Evolutionary conservation across 2,329 filamentous ascomycete species (phyloP), one percentile per base, ranked within the genome.

Genomic region (Penicillium sp.): DNA sequence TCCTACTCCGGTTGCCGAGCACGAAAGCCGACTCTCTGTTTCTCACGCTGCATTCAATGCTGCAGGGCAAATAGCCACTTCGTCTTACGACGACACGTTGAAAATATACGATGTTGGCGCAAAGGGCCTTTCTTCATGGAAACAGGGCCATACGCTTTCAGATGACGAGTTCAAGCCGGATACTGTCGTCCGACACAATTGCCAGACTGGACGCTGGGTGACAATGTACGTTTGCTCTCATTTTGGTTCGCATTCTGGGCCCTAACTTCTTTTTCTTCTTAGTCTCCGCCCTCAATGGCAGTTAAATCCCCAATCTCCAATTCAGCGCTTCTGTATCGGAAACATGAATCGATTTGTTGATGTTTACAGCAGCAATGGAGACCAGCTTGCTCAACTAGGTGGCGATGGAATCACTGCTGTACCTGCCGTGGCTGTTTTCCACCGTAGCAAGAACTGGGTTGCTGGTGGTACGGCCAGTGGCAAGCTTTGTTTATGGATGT

Each of bases 341-440:
- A 99, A 97, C 64, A 97, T 97, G 94, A 96, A 96, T 69, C 85
- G 94, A 1, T 97, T 97, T 64, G 90, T 97, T 1, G 94, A 99
- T 67, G 83, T 99, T 0, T 99, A 89, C 70, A 88, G 88, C 0
- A 81, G 85, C 0, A 83, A 88, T 45, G 94, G 94, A 0, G 87
- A 91, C 65, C 93, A 97, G 70, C 75, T 97, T 4, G 93, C 90
- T 0, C 93, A 97, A 71, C 76, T 99, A 4, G 91, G 87, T 1
- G 91, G 91, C 0, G 91, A 96, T 0, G 90, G 88, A 11, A 96
- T 99, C 63, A 96, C 91, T 0, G 94, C 94, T 7, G 94, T 99
- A 4, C 94, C 94, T 2, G 90, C 94, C 0, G 94, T 96, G 0
- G 89, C 91, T 0, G 89, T 92, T 46, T 94, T 97, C 64, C 94